These are phyloP conservation scores for Phycomyces blakesleeanus DNA, from an alignment of 192 early-diverging fungal genomes.

Conservation along the genomic window DNA sequence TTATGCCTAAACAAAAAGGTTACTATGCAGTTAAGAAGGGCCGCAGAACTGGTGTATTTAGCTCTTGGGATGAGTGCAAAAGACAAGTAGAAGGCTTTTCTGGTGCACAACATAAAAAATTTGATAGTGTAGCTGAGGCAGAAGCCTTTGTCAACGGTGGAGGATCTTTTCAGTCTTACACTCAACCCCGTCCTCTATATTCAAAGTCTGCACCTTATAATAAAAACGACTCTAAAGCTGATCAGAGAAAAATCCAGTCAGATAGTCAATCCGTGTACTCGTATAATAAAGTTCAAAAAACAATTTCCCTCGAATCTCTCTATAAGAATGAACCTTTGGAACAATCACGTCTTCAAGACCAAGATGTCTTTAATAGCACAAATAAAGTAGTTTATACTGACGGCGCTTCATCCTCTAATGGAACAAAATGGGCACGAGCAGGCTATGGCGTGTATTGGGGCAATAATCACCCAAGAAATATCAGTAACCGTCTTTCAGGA, in stretches of 20 bases:
- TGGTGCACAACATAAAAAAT: conserved; percentile 62
- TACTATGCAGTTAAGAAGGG: conserved; percentile 49
- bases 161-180: too few relatives aligned
- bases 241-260: background rate
- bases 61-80: conserved; percentile 57
- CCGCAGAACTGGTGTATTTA: conserved; percentile 39
- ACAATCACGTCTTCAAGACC: background rate
- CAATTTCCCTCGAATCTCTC: background rate
- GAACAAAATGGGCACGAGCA: conserved; percentile 55
- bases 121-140: conserved; percentile 51
- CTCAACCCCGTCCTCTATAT: too few relatives aligned
- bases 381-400: conserved; percentile 69
- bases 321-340: background rate
- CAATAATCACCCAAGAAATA: conserved; percentile 59
- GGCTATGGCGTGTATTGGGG: conserved; percentile 89
- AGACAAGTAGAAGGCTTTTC: conserved; percentile 45
- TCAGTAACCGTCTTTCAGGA: conserved; percentile 50
- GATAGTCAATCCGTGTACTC: background rate
- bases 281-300: background rate
- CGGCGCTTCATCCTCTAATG: conserved; percentile 75
- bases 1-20: conserved; percentile 8
- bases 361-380: too few relatives aligned
- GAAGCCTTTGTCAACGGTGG: conserved; percentile 37
- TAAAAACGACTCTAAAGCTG: background rate
- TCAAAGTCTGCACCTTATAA: too few relatives aligned